Evolutionary conservation across 1,284 basidiomycete genomes (phyloP).

Genomic region (Coniophora puteana): DNA sequence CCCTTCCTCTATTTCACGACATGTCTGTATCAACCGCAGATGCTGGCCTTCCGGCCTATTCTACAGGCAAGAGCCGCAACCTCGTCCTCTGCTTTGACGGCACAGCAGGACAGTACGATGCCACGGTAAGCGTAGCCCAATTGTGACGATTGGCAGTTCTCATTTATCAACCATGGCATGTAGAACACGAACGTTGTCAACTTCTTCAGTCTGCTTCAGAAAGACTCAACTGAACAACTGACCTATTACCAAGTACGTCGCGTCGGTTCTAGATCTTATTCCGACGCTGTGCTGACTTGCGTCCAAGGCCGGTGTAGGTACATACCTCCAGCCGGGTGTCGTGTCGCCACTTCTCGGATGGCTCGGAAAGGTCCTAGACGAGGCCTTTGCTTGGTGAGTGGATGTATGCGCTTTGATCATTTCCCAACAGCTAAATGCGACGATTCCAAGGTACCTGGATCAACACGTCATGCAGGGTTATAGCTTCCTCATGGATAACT

Average conservation of each 20-base stretch:
- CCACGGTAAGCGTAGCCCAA: conserved; percentile 23
- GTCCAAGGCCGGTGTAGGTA: conserved; percentile 57
- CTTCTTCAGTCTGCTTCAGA: conserved; percentile 58
- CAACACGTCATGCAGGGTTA: conserved; percentile 64
- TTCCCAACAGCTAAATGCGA: not conserved
- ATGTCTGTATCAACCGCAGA: too few species aligned
- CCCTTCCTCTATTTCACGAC: too few species aligned
- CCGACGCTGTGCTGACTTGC: not conserved
- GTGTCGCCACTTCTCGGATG: conserved; percentile 47
- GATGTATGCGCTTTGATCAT: not conserved
- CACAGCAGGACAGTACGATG: conserved; percentile 47
- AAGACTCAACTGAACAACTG: conserved; percentile 53
- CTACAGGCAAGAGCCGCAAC: too few species aligned
- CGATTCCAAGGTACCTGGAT: conserved; percentile 49
- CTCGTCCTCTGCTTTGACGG: conserved; percentile 66
- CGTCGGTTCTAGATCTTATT: not conserved
- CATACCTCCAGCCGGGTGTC: conserved; percentile 53
- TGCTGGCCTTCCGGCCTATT: not conserved
- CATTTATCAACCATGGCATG: not conserved
- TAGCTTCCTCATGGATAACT: conserved; percentile 67
- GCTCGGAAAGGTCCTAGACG: conserved; percentile 49
- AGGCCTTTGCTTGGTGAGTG: conserved; percentile 57
- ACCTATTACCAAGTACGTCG: conserved; percentile 62
- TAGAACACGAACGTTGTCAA: conserved; percentile 74
- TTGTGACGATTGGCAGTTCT: conserved; percentile 3